Evolutionary conservation across 73 alveolate species (phyloP), one percentile per base, ranked within the genome.

Genomic region (Symbiodinium natans): DNA sequence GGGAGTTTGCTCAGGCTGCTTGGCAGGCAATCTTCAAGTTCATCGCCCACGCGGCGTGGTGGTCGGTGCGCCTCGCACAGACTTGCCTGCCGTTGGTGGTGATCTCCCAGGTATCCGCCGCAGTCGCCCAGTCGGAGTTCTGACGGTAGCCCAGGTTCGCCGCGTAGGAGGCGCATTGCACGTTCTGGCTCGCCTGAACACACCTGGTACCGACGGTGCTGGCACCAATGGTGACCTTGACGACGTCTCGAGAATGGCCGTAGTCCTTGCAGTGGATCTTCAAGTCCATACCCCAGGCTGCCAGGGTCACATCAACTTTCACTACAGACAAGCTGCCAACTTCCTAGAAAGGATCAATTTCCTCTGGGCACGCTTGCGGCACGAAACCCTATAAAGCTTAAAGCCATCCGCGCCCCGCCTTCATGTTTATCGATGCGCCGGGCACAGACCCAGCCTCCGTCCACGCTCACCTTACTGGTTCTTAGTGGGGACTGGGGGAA

Each of bases 201-300:
- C 94, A 87, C 68, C 38, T 56, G 42, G 56, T 23, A 41, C 56
- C 56, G 41, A 7, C n/a, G 68, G 15, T 23, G 68, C 94, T 87
- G 40, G 63, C 7, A 31, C 94, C 94, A 23, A 87, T 87, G 40
- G 52, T 68, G 33, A 86, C 93, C 41, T 52, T 52, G 39, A 87
- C 84, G 6, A 34, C 68, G 36, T 87, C 94, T 15, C 75, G 85
- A 31, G 63, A 27, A 19, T 38, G 23, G 59, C 36, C 36, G 33
- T 10, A n/a, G 39, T 68, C 39, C 39, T 75, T 87, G 94, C 74
- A 87, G 52, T 43, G 63, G 29, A 86, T 40, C 48, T 87, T 54
- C 84, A 87, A 41, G 25, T 82, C 59, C 63, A 82, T 23, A 39
- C 94, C 94, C 94, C 94, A 87, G 41, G 84, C 82, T 68, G 82